Evolutionary conservation across 108 stramenopile genomes (phyloP), one percentile per base, ranked within the genome.

Genomic region (Stephanodiscus triporus): DNA sequence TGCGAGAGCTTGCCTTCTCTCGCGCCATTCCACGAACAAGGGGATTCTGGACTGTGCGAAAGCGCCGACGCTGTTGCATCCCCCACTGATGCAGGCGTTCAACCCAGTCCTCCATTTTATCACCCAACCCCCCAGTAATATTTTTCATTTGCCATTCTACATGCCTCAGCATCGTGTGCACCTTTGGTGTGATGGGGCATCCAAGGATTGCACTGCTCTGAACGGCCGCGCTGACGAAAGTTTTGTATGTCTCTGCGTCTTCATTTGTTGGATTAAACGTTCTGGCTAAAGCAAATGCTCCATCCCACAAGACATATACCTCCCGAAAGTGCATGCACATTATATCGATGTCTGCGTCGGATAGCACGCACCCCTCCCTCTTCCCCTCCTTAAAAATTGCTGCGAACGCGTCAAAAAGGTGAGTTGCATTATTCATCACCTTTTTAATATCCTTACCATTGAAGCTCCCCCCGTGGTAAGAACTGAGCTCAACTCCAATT

Each of bases 261-360:
- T 54, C 68, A 8, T 42, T 20, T 5, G 68, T 69, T 20, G 68
- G 68, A 23, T 43, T 56, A 10, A 38, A 6, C 43, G 53, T 69
- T 34, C 55, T 50, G 6, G 68, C 68, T n/a, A 40, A 69, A 40
- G 68, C 55, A 43, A 69, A 69, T 20, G 68, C 68, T 26, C 68
- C 68, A 57, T 69, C 68, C 68, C 68, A 69, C 37, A 69, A 45
- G 13, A 69, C 10, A 43, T 22, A 56, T 2, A 69, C 19, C 5
- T 20, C 40, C 20, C 24, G 26, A 38, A 38, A 42, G 10, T 42
- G 0, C 2, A 38, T 4, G 55, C 68, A 69, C 11, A 58, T n/a
- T 4, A 20, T 2, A 17, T 69, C 68, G 22, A 69, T 69, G 0
- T 58, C 55, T 0, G 9, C 8, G 19, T 40, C 7, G 14, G 36